Evolutionary conservation across 495 filamentous ascomycete species (phyloP), one percentile per base, ranked within the genome.

Genomic region (Extremus antarcticus): DNA sequence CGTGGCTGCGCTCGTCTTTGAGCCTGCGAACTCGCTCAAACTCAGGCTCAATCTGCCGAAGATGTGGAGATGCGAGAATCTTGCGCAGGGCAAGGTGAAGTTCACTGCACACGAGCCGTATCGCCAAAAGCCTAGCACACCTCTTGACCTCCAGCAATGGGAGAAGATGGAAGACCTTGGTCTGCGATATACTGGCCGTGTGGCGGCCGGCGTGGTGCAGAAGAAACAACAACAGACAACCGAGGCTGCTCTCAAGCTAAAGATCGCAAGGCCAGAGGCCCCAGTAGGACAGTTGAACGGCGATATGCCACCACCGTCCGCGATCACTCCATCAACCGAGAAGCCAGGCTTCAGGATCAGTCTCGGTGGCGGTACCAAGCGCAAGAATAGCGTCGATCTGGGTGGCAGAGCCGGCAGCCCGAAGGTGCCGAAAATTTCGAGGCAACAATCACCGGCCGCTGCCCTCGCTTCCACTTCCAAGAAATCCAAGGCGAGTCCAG

Each of bases 1-100:
- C 57, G 73, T 95, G 40, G 91, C 87, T 64, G 72, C 70, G 15
- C 69, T 88, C 22, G 72, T 98, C 53, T 92, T 87, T 57, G 79
- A 84, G 13, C 72, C 83, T 0, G 73, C 81, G 2, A 77, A 78
- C 20, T 80, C 78, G 3, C 73, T 86, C 40, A 65, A 78, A 23
- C 68, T 94, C 15, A 74, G 69, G 1, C 62, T 96, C 52, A 78
- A 78, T 52, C 82, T 81, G 50, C 89, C 88, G 25, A 79, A 78
- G 10, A 83, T 80, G 68, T 94, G 86, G 81, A 78, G 69, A 46
- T 82, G 78, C 47, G 69, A 76, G 49, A 75, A 90, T 53, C 51
- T 78, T 21, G 84, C 84, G 59, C 78, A 77, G 66, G 83, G 65
- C n/a, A 57, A 59, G 41, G 23, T 70, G 13, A 43, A 48, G 7